phyloP scores from a whole-genome alignment of 2,329 filamentous ascomycete genomes.

The Venturia nashicola region DNA sequence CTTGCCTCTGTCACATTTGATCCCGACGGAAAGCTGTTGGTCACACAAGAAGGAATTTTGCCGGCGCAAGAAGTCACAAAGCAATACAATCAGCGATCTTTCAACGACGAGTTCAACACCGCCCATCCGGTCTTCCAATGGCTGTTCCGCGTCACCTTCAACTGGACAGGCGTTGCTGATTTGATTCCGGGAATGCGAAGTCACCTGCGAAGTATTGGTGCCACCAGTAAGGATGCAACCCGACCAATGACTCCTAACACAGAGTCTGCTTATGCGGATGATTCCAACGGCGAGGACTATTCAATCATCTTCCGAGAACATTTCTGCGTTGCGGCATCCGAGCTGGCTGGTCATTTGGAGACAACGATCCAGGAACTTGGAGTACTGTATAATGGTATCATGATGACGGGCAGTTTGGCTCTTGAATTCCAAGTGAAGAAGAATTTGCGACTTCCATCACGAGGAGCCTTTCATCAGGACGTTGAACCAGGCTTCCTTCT shows the following conservation, averaged over 20 bases:
- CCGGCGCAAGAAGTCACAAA: slow-evolving; percentile 69
- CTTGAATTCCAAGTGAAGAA: slow-evolving; percentile 8
- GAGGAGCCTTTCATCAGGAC: background rate
- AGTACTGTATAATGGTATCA: slow-evolving; percentile 62
- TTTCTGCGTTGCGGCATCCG: slow-evolving; percentile 67
- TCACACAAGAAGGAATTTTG: slow-evolving; percentile 56
- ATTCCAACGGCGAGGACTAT: slow-evolving; percentile 53
- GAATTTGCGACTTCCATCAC: background rate
- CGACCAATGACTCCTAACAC: slow-evolving; percentile 14
- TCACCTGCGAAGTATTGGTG: slow-evolving; percentile 47
- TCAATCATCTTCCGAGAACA: slow-evolving; percentile 68
- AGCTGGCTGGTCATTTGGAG: slow-evolving; percentile 57
- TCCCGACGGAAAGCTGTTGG: slow-evolving; percentile 50
- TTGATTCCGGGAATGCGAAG: slow-evolving; percentile 60
- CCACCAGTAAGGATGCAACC: slow-evolving; percentile 15
- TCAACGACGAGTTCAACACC: slow-evolving; percentile 63
- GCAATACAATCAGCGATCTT: slow-evolving; percentile 54
- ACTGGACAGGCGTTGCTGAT: slow-evolving; percentile 59
- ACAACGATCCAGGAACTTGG: slow-evolving; percentile 52
- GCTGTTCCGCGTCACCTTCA: slow-evolving; percentile 70
- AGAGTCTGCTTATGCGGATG: slow-evolving; percentile 19
- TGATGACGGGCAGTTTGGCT: slow-evolving; percentile 46
- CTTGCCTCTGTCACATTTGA: slow-evolving; percentile 55
- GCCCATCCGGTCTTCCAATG: slow-evolving; percentile 74
- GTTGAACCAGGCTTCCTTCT: slow-evolving; percentile 6